A percentile compares a stretch with the other conserved stretches of the same genome.
Evolutionary conservation across 148 eudicot species (phyloP).

Genomic region (Diospyros kaki): DNA sequence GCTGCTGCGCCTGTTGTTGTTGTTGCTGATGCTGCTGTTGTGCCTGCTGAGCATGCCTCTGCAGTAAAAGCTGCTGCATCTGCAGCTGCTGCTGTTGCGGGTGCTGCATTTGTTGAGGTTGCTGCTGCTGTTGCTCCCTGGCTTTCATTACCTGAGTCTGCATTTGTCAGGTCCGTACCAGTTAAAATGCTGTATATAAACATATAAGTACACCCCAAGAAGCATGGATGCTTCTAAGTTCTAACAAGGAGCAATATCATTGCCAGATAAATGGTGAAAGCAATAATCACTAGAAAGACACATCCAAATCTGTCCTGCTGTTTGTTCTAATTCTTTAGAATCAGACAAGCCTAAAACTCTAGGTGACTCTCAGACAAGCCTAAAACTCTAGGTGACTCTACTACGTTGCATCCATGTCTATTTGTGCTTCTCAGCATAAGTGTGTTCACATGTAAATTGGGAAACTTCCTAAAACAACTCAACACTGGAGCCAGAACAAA

Average conservation of each 20-base stretch:
- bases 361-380: too few relatives aligned
- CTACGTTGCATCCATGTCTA: too few relatives aligned
- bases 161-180: neutral
- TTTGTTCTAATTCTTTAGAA: too few relatives aligned
- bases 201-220: neutral
- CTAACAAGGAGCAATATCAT: too few relatives aligned
- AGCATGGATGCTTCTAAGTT: too few relatives aligned
- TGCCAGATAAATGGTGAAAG: too few relatives aligned
- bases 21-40: slow-evolving; percentile 37
- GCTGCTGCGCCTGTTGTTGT: slow-evolving; percentile 29
- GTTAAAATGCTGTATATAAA: neutral
- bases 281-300: too few relatives aligned
- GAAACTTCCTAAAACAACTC: neutral
- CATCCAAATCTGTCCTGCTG: too few relatives aligned
- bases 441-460: neutral
- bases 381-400: too few relatives aligned
- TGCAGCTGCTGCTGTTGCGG: slow-evolving; percentile 33
- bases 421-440: too few relatives aligned
- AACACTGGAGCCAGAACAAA: neutral
- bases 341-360: too few relatives aligned
- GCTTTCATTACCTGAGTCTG: slow-evolving; percentile 55
- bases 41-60: slow-evolving; percentile 41
- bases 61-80: slow-evolving; percentile 40
- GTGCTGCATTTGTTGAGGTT: slow-evolving; percentile 21
- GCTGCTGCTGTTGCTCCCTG: slow-evolving; percentile 42